A percentile compares a stretch with the other conserved stretches of the same genome.
Conservation (phyloP, 306 rosid species). For the Herpetospermum pedunculosum region DNA sequence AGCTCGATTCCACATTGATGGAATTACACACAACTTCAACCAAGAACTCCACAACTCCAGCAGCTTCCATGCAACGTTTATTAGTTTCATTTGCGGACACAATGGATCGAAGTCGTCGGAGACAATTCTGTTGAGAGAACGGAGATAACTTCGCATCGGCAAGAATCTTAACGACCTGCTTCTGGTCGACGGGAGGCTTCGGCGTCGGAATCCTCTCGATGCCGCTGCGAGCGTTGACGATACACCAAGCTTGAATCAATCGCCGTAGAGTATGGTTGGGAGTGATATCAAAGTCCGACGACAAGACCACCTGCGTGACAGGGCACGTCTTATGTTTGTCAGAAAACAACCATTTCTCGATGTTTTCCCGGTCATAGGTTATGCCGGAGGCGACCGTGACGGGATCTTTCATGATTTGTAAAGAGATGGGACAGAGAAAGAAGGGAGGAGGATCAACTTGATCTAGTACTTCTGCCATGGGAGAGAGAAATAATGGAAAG, state of each 20-base stretch:
- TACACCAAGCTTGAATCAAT: slow-evolving; percentile 69
- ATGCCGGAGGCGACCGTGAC: slow-evolving; percentile 67
- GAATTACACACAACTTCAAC: slow-evolving; percentile 19
- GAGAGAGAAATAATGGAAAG: neutral
- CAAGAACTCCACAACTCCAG: slow-evolving; percentile 14
- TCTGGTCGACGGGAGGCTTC: slow-evolving; percentile 31
- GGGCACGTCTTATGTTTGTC: slow-evolving; percentile 45
- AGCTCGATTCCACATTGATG: slow-evolving; percentile 12
- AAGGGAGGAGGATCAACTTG: slow-evolving; percentile 40
- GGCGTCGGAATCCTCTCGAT: slow-evolving; percentile 53
- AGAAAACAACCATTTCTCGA: slow-evolving; percentile 54
- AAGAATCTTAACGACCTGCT: slow-evolving; percentile 37
- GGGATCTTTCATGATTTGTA: slow-evolving; percentile 69
- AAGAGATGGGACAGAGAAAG: slow-evolving; percentile 62
- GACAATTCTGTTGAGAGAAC: slow-evolving; percentile 15
- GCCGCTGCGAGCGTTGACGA: slow-evolving; percentile 26
- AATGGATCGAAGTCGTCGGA: slow-evolving; percentile 28
- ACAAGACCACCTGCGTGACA: slow-evolving; percentile 39
- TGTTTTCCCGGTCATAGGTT: slow-evolving; percentile 61
- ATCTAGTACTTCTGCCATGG: slow-evolving; percentile 39
- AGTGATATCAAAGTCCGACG: slow-evolving; percentile 37
- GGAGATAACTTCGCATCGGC: slow-evolving; percentile 13
- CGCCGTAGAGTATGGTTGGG: slow-evolving; percentile 71
- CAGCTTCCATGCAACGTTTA: slow-evolving; percentile 28
- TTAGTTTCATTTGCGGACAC: slow-evolving; percentile 34